A percentile compares a stretch with the other conserved stretches of the same genome.
Evolutionary conservation across 2,329 filamentous ascomycete genomes (phyloP).

Genomic region (Colletotrichum trifolii): DNA sequence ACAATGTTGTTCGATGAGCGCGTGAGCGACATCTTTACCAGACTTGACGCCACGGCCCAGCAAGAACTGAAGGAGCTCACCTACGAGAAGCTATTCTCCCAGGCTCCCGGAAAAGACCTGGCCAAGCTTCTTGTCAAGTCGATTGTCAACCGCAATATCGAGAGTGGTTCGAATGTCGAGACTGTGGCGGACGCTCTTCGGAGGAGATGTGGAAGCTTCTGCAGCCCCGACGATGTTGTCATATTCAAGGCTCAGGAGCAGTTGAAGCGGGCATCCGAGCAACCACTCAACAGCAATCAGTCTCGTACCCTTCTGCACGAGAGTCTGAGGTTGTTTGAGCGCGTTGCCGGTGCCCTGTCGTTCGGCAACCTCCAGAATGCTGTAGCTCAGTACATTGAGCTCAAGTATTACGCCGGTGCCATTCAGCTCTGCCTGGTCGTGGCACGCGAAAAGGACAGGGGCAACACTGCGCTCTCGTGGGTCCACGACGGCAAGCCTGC

Average conservation of each 20-base stretch:
- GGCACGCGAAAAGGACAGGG: conserved; percentile 85
- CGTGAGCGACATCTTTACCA: conserved; percentile 85
- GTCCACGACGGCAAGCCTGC: conserved; percentile 83
- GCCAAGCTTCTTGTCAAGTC: conserved; percentile 96
- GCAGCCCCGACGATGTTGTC: conserved; percentile 94
- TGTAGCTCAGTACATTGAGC: conserved; percentile 79
- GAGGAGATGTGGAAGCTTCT: conserved; percentile 94
- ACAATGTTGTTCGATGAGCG: conserved; percentile 94
- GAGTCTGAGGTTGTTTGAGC: conserved; percentile 87
- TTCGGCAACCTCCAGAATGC: conserved; percentile 83
- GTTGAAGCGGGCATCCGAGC: conserved; percentile 87
- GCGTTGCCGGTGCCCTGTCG: conserved; percentile 85
- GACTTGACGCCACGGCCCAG: conserved; percentile 77
- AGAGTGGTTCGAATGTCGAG: conserved; percentile 96
- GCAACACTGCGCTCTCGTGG: conserved; percentile 87
- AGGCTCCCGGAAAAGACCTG: conserved; percentile 82
- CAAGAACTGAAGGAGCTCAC: conserved; percentile 80
- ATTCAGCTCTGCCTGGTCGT: conserved; percentile 88
- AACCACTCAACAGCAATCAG: conserved; percentile 77
- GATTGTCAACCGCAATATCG: conserved; percentile 97
- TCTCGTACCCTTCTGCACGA: conserved; percentile 87
- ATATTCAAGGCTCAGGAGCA: conserved; percentile 99
- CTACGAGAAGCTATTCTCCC: conserved; percentile 88
- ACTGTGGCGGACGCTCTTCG: conserved; percentile 95
- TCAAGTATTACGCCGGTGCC: conserved; percentile 93